Conservation (phyloP, 129 eudicot species). For the Glebionis coronaria region DNA sequence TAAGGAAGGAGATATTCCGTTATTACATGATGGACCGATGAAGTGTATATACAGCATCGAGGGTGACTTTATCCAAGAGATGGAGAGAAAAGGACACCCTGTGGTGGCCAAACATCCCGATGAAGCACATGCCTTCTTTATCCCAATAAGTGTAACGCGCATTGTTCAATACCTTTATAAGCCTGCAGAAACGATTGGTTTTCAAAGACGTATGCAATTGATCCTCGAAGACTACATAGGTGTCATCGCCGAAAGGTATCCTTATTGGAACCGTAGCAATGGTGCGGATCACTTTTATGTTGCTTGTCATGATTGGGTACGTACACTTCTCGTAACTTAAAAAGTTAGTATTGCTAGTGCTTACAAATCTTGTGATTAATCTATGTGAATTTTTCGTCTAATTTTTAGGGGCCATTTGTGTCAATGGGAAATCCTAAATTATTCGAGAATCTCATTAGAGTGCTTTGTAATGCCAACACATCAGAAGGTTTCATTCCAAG, state of each 20-base stretch:
- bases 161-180: constrained; percentile 38
- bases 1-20: too few species aligned
- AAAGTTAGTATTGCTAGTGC: background rate
- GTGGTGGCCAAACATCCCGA: constrained; percentile 54
- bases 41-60: constrained; percentile 14
- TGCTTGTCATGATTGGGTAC: constrained; percentile 90
- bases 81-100: constrained; percentile 38
- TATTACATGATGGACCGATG: too few species aligned
- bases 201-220: constrained; percentile 25
- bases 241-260: constrained; percentile 41
- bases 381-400: background rate
- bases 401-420: background rate
- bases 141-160: constrained; percentile 52
- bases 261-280: constrained; percentile 71
- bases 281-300: constrained; percentile 80
- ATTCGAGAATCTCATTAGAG: background rate
- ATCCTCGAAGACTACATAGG: constrained; percentile 44
- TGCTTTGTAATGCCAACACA: constrained; percentile 1
- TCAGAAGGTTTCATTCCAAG: constrained; percentile 10
- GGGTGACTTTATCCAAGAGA: constrained; percentile 56
- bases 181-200: constrained; percentile 28
- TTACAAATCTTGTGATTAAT: background rate
- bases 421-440: background rate
- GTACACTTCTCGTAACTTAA: background rate
- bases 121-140: constrained; percentile 55